Conservation (phyloP, 257 asterid species). For the Prunella vulgaris region DNA sequence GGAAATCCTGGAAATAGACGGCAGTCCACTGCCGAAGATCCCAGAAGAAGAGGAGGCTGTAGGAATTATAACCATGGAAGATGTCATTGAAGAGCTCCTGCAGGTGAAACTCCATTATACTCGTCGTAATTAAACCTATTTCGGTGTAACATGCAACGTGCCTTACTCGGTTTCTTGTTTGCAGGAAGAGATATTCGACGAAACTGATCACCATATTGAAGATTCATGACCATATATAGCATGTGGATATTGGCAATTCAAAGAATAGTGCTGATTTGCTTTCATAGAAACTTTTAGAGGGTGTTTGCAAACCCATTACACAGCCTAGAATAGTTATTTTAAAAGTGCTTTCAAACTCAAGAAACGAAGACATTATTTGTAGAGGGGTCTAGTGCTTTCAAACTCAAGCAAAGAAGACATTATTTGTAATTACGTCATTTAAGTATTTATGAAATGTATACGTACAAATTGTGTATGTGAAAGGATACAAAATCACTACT, state of each 20-base stretch:
- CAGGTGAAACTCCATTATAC: constrained; percentile 44
- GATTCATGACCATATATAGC: constrained; percentile 44
- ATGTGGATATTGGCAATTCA: not conserved
- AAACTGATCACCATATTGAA: constrained; percentile 77
- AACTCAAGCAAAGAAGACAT: too few relatives aligned
- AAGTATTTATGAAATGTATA: too few relatives aligned
- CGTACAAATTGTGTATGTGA: too few relatives aligned
- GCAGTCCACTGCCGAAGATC: constrained; percentile 64
- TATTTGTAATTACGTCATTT: too few relatives aligned
- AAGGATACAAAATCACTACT: too few relatives aligned
- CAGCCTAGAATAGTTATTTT: too few relatives aligned
- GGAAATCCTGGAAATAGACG: constrained; percentile 75
- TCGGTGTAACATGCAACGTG: not conserved
- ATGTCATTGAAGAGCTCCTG: constrained; percentile 92
- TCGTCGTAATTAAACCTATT: not conserved
- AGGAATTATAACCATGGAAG: constrained; percentile 96
- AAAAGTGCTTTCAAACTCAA: too few relatives aligned
- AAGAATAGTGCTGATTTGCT: not conserved
- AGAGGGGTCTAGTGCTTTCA: too few relatives aligned
- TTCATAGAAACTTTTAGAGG: not conserved
- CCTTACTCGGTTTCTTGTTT: constrained; percentile 2
- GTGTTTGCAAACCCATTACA: too few relatives aligned
- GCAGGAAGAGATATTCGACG: constrained; percentile 93
- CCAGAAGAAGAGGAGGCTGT: constrained; percentile 94
- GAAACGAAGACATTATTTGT: too few relatives aligned